Base-by-base conservation (phyloP, 805 yeast species). In the Barnettozyma sp. region DNA sequence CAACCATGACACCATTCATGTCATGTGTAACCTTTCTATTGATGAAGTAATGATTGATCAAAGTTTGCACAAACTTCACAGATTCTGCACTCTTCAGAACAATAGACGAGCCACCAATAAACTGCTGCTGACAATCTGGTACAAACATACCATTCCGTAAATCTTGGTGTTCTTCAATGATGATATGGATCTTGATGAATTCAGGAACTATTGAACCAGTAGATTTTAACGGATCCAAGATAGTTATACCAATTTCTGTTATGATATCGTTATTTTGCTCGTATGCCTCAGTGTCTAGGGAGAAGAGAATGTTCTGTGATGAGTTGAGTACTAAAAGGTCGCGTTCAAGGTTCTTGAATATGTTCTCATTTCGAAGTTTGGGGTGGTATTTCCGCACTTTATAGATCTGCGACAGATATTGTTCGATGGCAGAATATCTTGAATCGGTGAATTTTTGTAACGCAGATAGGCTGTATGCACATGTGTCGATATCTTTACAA, bases 241-340 rank as follows among this genome's bases (percentile, higher is more conserved):
- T 66, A 5, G 76, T 58, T 2, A 76, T 59, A 1, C 82, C 82
- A 30, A 76, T 65, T 46, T 76, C 82, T 0, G 80, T 75, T 7
- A 76, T 59, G 7, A 54, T 39, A 15, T 58, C 48, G 11, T 55
- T 57, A 42, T 68, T 55, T 17, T 46, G 41, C 46, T 76, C 82
- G 58, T 54, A 73, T 1, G 80, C 80, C 49, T 76, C 83, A 2
- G 73, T 58, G 50, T 76, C 82, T 30, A 76, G 54, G 11, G 70
- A 60, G 33, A 75, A 58, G 9, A 51, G 27, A 3, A 40, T 27
- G 22, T 41, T 45, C 6, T 32, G 21, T 11, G 31, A 36, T 6
- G 36, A 32, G 35, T 50, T 50, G 11, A 44, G 33, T 1, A n/a
- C 23, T 1, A 26, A 16, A 10, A 51, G 30, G 2, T 33, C 28